Evolutionary conservation across 768 basidiomycete genomes (phyloP).

Genomic region (Amyloporia xantha): DNA sequence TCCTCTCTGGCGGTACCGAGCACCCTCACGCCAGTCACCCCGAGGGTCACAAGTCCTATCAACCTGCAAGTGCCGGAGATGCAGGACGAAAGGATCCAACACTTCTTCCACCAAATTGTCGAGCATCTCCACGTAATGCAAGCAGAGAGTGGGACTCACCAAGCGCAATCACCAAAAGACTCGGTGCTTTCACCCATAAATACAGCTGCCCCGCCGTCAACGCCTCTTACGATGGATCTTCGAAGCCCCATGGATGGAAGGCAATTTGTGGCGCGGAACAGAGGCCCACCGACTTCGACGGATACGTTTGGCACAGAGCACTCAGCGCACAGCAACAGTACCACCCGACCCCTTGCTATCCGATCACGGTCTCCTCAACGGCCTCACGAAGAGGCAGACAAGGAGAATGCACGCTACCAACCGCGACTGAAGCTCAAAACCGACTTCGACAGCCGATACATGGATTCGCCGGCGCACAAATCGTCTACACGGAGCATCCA

Average conservation of each 20-base stretch:
- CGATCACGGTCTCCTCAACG: conserved; percentile 14
- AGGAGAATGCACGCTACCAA: conserved; percentile 46
- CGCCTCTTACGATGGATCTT: background rate
- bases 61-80: conserved; percentile 48
- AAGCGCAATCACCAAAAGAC: conserved; percentile 1
- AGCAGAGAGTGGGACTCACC: conserved; percentile 17
- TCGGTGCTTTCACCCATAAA: conserved; percentile 12
- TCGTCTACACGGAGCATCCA: conserved; percentile 42
- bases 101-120: conserved; percentile 82
- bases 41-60: background rate
- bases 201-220: conserved; percentile 1
- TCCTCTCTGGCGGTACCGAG: conserved; percentile 1
- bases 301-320: background rate
- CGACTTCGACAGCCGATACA: background rate
- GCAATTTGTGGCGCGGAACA: background rate
- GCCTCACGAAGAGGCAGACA: conserved; percentile 32
- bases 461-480: conserved; percentile 23
- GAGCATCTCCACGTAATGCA: conserved; percentile 74
- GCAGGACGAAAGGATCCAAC: conserved; percentile 69
- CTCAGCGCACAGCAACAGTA: background rate
- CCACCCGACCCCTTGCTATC: conserved; percentile 41
- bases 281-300: background rate
- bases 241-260: conserved; percentile 7
- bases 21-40: conserved; percentile 1
- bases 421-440: conserved; percentile 13